Conservation (phyloP, 192 early-diverging fungal species). For the Phlyctochytrium bullatum region DNA sequence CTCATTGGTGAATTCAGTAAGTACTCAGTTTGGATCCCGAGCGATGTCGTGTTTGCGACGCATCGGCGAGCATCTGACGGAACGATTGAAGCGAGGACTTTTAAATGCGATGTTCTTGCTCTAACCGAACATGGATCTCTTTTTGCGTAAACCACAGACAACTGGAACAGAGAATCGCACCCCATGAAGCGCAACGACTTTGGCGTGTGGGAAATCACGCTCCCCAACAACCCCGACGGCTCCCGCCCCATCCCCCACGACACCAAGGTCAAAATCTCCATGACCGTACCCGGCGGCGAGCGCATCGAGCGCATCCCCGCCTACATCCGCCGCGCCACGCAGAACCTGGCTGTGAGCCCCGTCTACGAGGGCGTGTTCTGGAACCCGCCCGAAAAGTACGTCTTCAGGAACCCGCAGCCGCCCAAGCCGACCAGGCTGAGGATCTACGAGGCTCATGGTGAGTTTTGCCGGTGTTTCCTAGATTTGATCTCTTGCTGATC, state of each 20-base stretch:
- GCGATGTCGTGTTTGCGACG: too few relatives aligned
- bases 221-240: conserved; percentile 66
- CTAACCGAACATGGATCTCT: not conserved
- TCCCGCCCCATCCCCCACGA: conserved; percentile 74
- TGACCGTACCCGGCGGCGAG: conserved; percentile 70
- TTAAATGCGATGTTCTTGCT: conserved; percentile 17
- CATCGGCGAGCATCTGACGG: too few relatives aligned
- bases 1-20: conserved; percentile 94
- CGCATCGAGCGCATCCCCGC: conserved; percentile 88
- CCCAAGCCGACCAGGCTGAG: conserved; percentile 63
- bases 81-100: too few relatives aligned
- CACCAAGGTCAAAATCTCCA: conserved; percentile 74
- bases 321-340: conserved; percentile 79
- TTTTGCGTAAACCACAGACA: conserved; percentile 48
- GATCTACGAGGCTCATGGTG: conserved; percentile 94
- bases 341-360: conserved; percentile 76
- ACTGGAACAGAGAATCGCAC: conserved; percentile 76
- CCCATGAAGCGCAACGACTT: conserved; percentile 75
- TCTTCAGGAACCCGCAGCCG: conserved; percentile 74
- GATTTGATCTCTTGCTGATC: not conserved
- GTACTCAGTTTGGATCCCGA: conserved; percentile 17
- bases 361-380: conserved; percentile 93
- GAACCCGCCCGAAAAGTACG: conserved; percentile 78
- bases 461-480: conserved; percentile 9
- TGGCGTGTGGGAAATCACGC: conserved; percentile 76